These are phyloP conservation scores for Yamadazyma sp. DNA, from an alignment of 805 yeast species.

Conservation along the genomic window DNA sequence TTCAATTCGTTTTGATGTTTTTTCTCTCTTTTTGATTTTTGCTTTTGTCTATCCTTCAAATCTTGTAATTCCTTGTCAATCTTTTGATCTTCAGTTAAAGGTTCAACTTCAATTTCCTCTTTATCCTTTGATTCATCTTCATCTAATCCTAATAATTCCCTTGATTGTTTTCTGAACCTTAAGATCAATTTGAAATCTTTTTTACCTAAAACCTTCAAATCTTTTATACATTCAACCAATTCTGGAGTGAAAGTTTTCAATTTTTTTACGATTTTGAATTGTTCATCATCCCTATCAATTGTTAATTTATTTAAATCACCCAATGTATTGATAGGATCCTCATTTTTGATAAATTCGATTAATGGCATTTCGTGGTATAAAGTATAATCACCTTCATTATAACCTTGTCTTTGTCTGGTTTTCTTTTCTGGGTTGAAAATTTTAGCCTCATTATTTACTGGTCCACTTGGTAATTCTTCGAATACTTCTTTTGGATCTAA, in stretches of 20 bases:
- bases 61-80: conserved; percentile 81
- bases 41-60: conserved; percentile 67
- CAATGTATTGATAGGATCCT: conserved; percentile 78
- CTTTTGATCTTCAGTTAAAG: conserved; percentile 81
- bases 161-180: conserved; percentile 85
- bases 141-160: conserved; percentile 70
- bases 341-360: conserved; percentile 76
- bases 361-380: conserved; percentile 69
- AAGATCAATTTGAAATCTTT: conserved; percentile 85
- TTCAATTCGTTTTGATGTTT: conserved; percentile 77
- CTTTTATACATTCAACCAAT: conserved; percentile 78
- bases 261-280: conserved; percentile 68
- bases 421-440: conserved; percentile 93
- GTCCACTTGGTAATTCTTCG: conserved; percentile 75
- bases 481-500: conserved; percentile 91
- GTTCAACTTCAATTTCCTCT: conserved; percentile 59
- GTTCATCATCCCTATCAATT: conserved; percentile 53
- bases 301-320: conserved; percentile 70
- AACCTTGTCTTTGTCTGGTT: conserved; percentile 90
- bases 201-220: conserved; percentile 89
- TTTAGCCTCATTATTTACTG: conserved; percentile 82
- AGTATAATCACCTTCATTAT: conserved; percentile 86
- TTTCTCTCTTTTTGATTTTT: conserved; percentile 73
- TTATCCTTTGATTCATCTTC: conserved; percentile 50
- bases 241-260: conserved; percentile 78